Conservation (phyloP, 805 yeast genomes). For the Candida yuanshanica region DNA sequence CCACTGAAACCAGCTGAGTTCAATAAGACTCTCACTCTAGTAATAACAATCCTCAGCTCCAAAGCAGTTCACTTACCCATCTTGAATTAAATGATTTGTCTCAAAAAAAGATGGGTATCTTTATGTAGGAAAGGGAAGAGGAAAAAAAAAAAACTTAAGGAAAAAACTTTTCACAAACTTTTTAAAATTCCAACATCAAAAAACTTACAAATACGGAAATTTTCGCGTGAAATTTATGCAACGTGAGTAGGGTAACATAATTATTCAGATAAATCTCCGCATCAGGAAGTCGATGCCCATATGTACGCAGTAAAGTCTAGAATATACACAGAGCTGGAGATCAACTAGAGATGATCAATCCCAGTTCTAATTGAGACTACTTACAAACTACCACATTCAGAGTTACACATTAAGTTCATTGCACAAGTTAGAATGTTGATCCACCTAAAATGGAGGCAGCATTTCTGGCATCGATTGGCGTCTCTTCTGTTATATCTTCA, state of each 20-base stretch:
- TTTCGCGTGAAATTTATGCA: background rate
- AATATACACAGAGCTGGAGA: too few relatives aligned
- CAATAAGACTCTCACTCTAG: too few relatives aligned
- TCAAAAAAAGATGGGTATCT: conserved; percentile 7
- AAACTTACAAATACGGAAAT: background rate
- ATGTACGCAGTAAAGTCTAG: too few relatives aligned
- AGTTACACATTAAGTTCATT: background rate
- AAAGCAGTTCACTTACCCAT: conserved; percentile 28
- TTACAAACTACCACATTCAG: background rate
- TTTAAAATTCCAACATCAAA: background rate
- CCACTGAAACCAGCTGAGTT: too few relatives aligned
- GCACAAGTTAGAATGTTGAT: conserved; percentile 39
- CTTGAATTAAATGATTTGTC: conserved; percentile 19
- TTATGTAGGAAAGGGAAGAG: background rate
- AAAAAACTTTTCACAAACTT: conserved; percentile 3
- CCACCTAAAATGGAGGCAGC: conserved; percentile 82
- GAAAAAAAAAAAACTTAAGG: conserved; percentile 4
- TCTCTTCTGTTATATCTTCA: conserved; percentile 25
- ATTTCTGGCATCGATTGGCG: conserved; percentile 65
- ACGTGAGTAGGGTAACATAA: background rate
- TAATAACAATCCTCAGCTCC: too few relatives aligned
- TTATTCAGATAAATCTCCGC: background rate
- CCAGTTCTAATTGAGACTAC: too few relatives aligned
- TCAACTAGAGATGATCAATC: too few relatives aligned
- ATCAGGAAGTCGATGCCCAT: background rate